Percentiles rank a stretch among this genome's conserved stretches.
These are phyloP conservation scores for Solanum etuberosum DNA, from an alignment of 257 asterid species.

Conservation along the genomic window DNA sequence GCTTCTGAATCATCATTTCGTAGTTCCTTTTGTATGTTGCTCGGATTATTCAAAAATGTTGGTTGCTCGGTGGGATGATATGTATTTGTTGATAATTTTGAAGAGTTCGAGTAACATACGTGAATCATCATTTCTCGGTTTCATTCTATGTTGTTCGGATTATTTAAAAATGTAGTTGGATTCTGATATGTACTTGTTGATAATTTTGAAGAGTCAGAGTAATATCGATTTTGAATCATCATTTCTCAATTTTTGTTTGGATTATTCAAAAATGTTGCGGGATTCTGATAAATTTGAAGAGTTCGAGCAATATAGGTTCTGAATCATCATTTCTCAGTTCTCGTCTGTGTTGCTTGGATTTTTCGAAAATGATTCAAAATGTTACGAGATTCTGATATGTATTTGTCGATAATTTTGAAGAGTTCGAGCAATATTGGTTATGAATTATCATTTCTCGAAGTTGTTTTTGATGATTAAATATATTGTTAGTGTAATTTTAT, in stretches of 20 bases:
- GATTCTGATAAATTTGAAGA: not conserved
- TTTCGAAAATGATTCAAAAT: too few species aligned
- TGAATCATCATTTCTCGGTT: not conserved
- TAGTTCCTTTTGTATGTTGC: not conserved
- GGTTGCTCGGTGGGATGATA: too few species aligned
- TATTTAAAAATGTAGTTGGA: not conserved
- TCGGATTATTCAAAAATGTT: not conserved
- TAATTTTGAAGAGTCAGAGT: not conserved
- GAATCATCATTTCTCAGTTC: not conserved
- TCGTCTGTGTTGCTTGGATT: not conserved
- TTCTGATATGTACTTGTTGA: fast-evolving
- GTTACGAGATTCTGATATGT: too few species aligned
- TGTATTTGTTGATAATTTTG: not conserved
- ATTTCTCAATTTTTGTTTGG: fast-evolving
- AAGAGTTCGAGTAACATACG: not conserved
- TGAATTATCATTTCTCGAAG: too few species aligned
- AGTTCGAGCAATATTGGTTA: too few species aligned
- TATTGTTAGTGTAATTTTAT: not conserved
- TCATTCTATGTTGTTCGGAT: not conserved
- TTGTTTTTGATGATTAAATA: too few species aligned
- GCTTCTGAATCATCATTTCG: not conserved
- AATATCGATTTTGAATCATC: not conserved
- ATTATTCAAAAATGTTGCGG: fast-evolving
- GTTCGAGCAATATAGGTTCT: fast-evolving
- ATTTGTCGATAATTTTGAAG: too few species aligned